Conservation (phyloP, 257 asterid genomes). For the Gentiana straminea region DNA sequence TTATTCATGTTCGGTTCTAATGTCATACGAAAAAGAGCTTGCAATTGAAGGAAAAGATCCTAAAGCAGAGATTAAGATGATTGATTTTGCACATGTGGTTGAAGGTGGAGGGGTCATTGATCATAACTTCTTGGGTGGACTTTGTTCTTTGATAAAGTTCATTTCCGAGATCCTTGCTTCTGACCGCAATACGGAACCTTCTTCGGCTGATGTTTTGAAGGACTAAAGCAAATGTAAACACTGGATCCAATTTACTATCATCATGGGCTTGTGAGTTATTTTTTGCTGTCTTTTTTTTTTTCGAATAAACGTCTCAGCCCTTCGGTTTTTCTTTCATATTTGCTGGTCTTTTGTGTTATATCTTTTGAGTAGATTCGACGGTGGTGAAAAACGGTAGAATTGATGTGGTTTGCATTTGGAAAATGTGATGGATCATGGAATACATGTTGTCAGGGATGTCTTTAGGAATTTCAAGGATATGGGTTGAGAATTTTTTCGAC, state of each 20-base stretch:
- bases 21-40: slow-evolving; percentile 63
- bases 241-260: slow-evolving; percentile 16
- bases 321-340: background rate
- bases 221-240: slow-evolving; percentile 20
- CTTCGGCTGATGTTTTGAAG: slow-evolving; percentile 24
- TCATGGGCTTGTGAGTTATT: background rate
- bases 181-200: slow-evolving; percentile 23
- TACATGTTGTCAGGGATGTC: no score
- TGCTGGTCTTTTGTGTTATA: no score
- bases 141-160: slow-evolving; percentile 77
- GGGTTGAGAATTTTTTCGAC: no score
- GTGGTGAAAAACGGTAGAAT: no score
- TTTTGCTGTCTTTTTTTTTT: background rate
- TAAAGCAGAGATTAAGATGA: slow-evolving; percentile 48
- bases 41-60: slow-evolving; percentile 39
- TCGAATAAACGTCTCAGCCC: background rate
- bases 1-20: slow-evolving; percentile 57
- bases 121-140: slow-evolving; percentile 85
- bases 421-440: no score
- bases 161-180: slow-evolving; percentile 52
- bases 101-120: slow-evolving; percentile 67
- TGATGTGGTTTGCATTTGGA: no score
- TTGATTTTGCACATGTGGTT: slow-evolving; percentile 81
- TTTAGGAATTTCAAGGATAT: no score
- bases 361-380: no score